Evolutionary conservation across 768 basidiomycete species (phyloP).

Genomic region (Suillus weaverae): DNA sequence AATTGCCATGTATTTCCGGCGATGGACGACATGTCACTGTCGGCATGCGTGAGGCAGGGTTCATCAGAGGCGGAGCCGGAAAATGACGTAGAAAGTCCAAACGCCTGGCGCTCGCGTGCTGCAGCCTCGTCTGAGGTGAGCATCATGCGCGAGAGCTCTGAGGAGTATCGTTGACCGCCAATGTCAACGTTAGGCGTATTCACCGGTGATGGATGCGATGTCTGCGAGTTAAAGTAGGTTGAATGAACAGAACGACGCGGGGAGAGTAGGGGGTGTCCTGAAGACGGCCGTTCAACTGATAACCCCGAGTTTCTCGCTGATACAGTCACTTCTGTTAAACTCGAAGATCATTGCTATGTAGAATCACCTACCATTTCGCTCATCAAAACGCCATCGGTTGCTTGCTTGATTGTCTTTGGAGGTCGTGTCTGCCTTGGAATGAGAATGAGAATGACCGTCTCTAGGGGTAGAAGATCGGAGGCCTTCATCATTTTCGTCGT

Average conservation of each 20-base stretch:
- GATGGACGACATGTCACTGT: conserved; percentile 50
- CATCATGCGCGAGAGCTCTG: conserved; percentile 29
- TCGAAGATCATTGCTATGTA: neutral
- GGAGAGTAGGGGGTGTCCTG: neutral
- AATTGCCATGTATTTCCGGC: conserved; percentile 42
- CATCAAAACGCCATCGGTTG: neutral
- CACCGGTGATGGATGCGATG: neutral
- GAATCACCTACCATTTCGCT: neutral
- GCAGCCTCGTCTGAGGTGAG: conserved; percentile 36
- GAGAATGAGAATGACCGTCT: conserved; percentile 12
- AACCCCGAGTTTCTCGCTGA: neutral
- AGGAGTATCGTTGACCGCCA: conserved; percentile 22
- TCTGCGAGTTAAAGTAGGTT: neutral
- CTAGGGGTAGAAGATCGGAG: conserved; percentile 4
- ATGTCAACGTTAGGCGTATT: neutral
- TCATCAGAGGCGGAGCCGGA: conserved; percentile 6
- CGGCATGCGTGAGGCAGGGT: conserved; percentile 32
- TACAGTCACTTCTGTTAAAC: neutral
- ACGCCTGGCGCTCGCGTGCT: conserved; percentile 48
- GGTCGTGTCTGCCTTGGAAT: neutral
- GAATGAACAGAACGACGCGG: neutral
- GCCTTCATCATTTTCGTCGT: conserved; percentile 19
- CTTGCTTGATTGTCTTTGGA: neutral
- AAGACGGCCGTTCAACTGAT: neutral
- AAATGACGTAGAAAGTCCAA: conserved; percentile 50